Percentiles rank a stretch among this genome's conserved stretches.
These are phyloP conservation scores for Salix dunnii DNA, from an alignment of 345 rosid genomes.

Conservation along the genomic window DNA sequence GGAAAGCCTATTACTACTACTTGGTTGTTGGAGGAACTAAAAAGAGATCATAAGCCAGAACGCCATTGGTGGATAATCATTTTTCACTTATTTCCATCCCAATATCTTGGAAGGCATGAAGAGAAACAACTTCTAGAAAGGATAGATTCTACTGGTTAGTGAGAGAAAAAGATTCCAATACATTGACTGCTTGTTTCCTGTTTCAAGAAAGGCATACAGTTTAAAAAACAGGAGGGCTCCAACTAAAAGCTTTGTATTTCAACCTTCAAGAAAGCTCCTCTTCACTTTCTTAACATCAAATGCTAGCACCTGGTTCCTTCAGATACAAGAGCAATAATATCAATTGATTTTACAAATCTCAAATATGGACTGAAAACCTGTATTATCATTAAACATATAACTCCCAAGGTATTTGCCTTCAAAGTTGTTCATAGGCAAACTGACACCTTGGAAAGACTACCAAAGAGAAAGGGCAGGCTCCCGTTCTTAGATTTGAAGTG, in stretches of 20 bases:
- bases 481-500: background rate
- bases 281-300: background rate
- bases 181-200: background rate
- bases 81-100: background rate
- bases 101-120: background rate
- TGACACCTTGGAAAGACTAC: background rate
- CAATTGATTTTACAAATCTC: background rate
- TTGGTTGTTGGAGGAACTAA: background rate
- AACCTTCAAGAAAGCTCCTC: background rate
- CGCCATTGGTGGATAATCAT: background rate
- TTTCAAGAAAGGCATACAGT: background rate
- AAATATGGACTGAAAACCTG: background rate
- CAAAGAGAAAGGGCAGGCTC: background rate
- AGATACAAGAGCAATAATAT: background rate
- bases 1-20: background rate
- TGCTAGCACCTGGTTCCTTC: background rate
- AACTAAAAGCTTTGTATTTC: background rate
- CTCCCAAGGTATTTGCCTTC: background rate
- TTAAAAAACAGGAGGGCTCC: background rate
- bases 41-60: background rate
- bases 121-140: background rate
- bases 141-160: background rate
- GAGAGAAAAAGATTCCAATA: too few relatives aligned
- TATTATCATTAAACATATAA: background rate
- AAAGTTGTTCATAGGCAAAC: background rate